Evolutionary conservation across 257 asterid species (phyloP).

Genomic region (Nicotiana benthamiana): DNA sequence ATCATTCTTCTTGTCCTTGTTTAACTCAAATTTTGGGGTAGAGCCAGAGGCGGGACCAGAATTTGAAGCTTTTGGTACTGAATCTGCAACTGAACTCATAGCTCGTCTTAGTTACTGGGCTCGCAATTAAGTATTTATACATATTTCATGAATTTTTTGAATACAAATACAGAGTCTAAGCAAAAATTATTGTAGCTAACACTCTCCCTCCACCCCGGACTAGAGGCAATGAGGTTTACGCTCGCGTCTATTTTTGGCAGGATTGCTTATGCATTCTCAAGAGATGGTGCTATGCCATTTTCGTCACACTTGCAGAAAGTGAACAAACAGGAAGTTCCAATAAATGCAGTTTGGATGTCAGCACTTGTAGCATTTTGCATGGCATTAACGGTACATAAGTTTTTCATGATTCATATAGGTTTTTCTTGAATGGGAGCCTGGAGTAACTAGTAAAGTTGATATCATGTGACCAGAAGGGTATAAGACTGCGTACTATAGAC

Average conservation of each 20-base stretch:
- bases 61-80: too few relatives aligned
- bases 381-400: neutral
- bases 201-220: too few relatives aligned
- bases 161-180: too few relatives aligned
- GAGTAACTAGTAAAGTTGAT: too few relatives aligned
- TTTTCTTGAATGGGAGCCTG: too few relatives aligned
- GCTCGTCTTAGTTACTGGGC: too few relatives aligned
- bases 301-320: slow-evolving; percentile 27
- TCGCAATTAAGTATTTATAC: too few relatives aligned
- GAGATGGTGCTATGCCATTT: slow-evolving; percentile 41
- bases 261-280: slow-evolving; percentile 29
- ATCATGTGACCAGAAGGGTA: too few relatives aligned
- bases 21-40: neutral
- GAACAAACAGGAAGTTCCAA: slow-evolving; percentile 36
- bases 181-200: too few relatives aligned
- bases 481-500: too few relatives aligned
- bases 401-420: neutral
- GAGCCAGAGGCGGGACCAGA: neutral
- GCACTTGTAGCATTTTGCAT: slow-evolving; percentile 23
- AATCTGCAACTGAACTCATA: too few relatives aligned
- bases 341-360: slow-evolving; percentile 42
- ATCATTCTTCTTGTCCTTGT: neutral
- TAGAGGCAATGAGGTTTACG: neutral
- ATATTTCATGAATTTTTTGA: too few relatives aligned
- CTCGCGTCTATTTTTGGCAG: neutral